Evolutionary conservation across 176 grass and related monocot genomes (phyloP).

Genomic region (Oryza rufipogon): DNA sequence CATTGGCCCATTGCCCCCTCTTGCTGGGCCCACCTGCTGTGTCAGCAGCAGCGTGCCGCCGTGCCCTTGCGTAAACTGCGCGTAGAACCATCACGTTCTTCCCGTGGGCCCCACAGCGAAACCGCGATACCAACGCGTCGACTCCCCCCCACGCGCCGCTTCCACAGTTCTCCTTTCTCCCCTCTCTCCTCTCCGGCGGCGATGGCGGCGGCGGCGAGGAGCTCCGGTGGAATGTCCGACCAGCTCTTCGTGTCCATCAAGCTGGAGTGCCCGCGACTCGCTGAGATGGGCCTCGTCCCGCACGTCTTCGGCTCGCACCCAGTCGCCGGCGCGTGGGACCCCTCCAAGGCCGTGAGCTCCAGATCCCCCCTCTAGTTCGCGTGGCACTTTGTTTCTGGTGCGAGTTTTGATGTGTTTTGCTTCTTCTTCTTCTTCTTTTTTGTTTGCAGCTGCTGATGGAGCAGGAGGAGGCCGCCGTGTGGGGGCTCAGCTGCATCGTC

Average conservation of each 20-base stretch:
- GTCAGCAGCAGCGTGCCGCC: neutral
- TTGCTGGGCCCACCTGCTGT: neutral
- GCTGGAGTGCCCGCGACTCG: conserved; percentile 69
- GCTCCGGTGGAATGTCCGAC: conserved; percentile 42
- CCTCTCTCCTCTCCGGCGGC: conserved; percentile 50
- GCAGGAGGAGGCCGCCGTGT: conserved; percentile 58
- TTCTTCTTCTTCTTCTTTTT: neutral
- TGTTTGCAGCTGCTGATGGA: conserved; percentile 72
- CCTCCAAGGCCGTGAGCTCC: conserved; percentile 68
- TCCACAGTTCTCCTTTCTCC: conserved; percentile 3
- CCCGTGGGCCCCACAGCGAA: conserved; percentile 26
- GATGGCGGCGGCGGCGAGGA: conserved; percentile 54
- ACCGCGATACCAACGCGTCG: conserved; percentile 7
- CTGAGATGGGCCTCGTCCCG: conserved; percentile 59
- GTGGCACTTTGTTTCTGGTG: conserved; percentile 3
- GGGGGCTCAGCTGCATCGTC: conserved; percentile 90
- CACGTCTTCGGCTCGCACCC: conserved; percentile 80
- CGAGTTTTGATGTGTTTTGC: neutral
- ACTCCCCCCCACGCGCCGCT: neutral
- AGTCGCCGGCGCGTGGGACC: conserved; percentile 77
- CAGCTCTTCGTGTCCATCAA: conserved; percentile 80
- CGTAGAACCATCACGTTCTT: neutral
- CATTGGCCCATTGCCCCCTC: neutral
- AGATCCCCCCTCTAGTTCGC: conserved; percentile 18
- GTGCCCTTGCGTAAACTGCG: neutral